Percentiles rank a stretch among this genome's conserved stretches.
These are phyloP conservation scores for Cercospora janseana DNA, from an alignment of 2,329 filamentous ascomycete genomes.

Conservation along the genomic window DNA sequence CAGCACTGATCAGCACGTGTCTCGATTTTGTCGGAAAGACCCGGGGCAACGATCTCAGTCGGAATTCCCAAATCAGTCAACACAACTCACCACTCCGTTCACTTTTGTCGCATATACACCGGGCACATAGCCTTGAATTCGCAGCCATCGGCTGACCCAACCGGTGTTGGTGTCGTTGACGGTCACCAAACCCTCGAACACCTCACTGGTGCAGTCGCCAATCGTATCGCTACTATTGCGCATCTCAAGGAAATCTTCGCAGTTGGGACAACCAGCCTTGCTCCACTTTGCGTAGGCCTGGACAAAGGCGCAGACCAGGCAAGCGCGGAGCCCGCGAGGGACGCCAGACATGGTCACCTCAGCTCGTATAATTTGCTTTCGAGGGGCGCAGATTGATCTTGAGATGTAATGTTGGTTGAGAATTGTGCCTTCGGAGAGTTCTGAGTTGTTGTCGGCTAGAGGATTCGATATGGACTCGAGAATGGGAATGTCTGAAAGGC, in stretches of 20 bases:
- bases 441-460: not conserved
- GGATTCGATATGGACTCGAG: not conserved
- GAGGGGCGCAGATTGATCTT: no score
- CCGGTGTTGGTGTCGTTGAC: conserved; percentile 77
- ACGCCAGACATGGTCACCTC: conserved; percentile 48
- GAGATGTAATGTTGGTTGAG: no score
- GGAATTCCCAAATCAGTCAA: no score
- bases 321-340: conserved; percentile 76
- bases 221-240: conserved; percentile 70
- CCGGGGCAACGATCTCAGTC: no score
- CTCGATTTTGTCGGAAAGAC: no score
- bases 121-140: conserved; percentile 80
- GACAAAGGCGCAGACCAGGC: conserved; percentile 84
- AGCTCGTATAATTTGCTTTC: no score
- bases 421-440: not conserved
- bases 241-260: conserved; percentile 86
- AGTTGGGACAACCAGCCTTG: conserved; percentile 89
- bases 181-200: conserved; percentile 89
- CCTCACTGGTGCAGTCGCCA: conserved; percentile 89
- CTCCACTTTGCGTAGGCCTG: conserved; percentile 80
- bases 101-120: conserved; percentile 96
- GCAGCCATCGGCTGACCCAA: conserved; percentile 97
- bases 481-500: not conserved
- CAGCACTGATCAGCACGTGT: conserved; percentile 15
- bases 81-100: conserved; percentile 64